These are phyloP conservation scores for Dianthus caryophyllus DNA, from an alignment of 148 eudicot species.

Conservation along the genomic window DNA sequence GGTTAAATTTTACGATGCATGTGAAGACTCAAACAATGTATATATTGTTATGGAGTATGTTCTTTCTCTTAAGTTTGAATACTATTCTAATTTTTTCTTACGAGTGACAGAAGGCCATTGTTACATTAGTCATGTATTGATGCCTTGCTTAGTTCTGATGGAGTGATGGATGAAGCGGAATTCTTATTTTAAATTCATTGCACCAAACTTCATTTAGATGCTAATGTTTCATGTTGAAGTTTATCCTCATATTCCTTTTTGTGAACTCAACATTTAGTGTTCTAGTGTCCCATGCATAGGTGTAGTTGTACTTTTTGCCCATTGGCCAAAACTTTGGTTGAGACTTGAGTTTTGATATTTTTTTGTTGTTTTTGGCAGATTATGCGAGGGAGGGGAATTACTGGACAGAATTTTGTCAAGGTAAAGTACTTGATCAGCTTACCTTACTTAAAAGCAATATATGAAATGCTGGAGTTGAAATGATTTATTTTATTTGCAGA, in stretches of 20 bases:
- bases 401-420: slow-evolving; percentile 62
- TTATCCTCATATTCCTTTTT: neutral
- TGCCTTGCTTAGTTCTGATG: too few relatives aligned
- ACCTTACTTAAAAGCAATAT: neutral
- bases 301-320: neutral
- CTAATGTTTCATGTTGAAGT: neutral
- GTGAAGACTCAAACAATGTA: slow-evolving; percentile 64
- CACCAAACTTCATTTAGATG: neutral
- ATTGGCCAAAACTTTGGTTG: neutral
- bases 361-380: slow-evolving; percentile 30
- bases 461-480: slow-evolving; percentile 4
- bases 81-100: neutral
- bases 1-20: slow-evolving; percentile 63
- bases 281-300: neutral
- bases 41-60: slow-evolving; percentile 77
- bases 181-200: neutral
- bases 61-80: slow-evolving; percentile 11
- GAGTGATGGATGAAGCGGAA: slow-evolving; percentile 11
- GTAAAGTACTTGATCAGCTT: slow-evolving; percentile 25
- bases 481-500: slow-evolving; percentile 29
- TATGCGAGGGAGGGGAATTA: slow-evolving; percentile 72
- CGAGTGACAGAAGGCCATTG: neutral
- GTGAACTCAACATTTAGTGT: neutral
- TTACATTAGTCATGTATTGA: neutral
- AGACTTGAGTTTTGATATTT: slow-evolving; percentile 5